phyloP scores from a whole-genome alignment of 371 early-diverging fungal species.

The Rhizomucor pusillus region DNA sequence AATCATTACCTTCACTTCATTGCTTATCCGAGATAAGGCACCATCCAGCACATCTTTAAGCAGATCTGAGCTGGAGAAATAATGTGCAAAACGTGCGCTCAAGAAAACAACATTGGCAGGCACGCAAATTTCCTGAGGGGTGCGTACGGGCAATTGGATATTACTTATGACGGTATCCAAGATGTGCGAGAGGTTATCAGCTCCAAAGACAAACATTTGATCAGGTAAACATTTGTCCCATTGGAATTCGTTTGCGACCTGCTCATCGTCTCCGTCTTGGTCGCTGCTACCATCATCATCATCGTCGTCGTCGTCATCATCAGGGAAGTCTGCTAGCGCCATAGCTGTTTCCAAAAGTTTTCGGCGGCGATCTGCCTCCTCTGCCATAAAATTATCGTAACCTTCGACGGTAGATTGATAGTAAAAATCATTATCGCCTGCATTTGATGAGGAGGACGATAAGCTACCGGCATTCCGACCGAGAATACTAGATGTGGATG shows the following conservation, averaged over 20 bases:
- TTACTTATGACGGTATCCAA: slow-evolving; percentile 67
- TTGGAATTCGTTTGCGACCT: slow-evolving; percentile 52
- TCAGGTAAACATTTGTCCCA: slow-evolving; percentile 79
- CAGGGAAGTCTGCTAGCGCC: slow-evolving; percentile 18
- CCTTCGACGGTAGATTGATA: slow-evolving; percentile 47
- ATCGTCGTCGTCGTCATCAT: slow-evolving; percentile 13
- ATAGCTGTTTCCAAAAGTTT: slow-evolving; percentile 39
- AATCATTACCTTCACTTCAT: slow-evolving; percentile 44
- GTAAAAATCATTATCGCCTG: slow-evolving; percentile 48
- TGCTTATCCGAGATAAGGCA: slow-evolving; percentile 59
- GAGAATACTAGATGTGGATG: slow-evolving; percentile 45
- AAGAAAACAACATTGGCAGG: slow-evolving; percentile 87
- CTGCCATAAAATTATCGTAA: slow-evolving; percentile 44
- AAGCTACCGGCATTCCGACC: slow-evolving; percentile 26
- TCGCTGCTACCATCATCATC: slow-evolving; percentile 15
- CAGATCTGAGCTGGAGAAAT: slow-evolving; percentile 71
- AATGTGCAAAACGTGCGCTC: slow-evolving; percentile 82
- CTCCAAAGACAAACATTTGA: slow-evolving; percentile 90
- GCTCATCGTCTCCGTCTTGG: slow-evolving; percentile 20
- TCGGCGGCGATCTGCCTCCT: slow-evolving; percentile 47
- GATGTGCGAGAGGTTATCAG: slow-evolving; percentile 64
- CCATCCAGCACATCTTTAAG: slow-evolving; percentile 66
- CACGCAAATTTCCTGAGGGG: slow-evolving; percentile 60
- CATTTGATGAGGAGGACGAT: slow-evolving; percentile 24
- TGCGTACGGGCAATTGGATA: slow-evolving; percentile 53